Conservation (phyloP, 2,329 filamentous ascomycete species). For the Sclerotinia spermophila region DNA sequence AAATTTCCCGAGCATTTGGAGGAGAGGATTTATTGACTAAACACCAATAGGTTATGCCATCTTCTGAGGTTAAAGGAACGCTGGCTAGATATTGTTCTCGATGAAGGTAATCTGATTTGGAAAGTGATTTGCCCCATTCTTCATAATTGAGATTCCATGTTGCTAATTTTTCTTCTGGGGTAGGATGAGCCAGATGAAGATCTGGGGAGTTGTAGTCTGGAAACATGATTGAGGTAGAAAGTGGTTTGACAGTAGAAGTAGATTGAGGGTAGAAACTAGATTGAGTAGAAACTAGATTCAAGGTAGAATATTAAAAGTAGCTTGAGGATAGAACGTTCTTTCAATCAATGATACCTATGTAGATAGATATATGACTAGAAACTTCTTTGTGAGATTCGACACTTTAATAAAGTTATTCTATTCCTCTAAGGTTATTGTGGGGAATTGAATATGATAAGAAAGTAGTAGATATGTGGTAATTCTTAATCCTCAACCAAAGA, state of each 20-base stretch:
- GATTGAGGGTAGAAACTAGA: constrained; percentile 25
- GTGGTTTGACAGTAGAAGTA: too few relatives aligned
- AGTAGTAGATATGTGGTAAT: neutral
- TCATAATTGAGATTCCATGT: constrained; percentile 55
- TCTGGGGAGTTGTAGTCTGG: constrained; percentile 33
- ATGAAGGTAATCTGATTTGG: constrained; percentile 52
- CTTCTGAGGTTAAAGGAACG: constrained; percentile 54
- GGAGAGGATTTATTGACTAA: constrained; percentile 48
- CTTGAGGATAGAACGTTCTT: too few relatives aligned
- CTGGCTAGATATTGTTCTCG: constrained; percentile 57
- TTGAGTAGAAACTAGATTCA: too few relatives aligned
- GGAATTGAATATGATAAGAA: constrained; percentile 2
- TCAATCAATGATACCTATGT: neutral
- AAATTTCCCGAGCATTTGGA: constrained; percentile 48
- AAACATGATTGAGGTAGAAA: constrained; percentile 21
- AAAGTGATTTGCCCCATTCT: constrained; percentile 58
- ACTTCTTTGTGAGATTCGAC: constrained; percentile 10
- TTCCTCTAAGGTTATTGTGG: neutral
- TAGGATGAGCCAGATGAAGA: constrained; percentile 54
- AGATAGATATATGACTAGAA: constrained; percentile 12
- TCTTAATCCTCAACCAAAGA: neutral
- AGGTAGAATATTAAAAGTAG: too few relatives aligned
- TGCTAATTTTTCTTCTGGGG: constrained; percentile 48
- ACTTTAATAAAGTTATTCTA: constrained; percentile 1
- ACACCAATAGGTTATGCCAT: constrained; percentile 59